Evolutionary conservation across 2,329 filamentous ascomycete species (phyloP).

Genomic region (Dryadomyces sulphureus): DNA sequence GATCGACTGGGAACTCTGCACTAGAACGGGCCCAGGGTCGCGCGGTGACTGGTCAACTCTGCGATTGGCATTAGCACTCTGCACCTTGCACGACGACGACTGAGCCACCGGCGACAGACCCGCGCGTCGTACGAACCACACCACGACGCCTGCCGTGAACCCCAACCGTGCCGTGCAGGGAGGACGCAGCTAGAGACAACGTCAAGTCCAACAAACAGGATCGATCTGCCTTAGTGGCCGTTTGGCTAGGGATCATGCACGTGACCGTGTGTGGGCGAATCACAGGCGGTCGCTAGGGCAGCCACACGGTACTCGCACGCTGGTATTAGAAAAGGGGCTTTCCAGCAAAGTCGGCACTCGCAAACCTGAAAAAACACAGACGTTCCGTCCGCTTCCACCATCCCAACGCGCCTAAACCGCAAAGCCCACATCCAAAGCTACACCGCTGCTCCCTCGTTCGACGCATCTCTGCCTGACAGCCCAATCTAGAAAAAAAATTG

Average conservation of each 20-base stretch:
- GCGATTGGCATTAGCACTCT: no score
- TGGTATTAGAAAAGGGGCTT: background rate
- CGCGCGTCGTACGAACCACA: no score
- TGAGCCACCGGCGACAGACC: no score
- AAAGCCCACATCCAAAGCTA: background rate
- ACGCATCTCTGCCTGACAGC: slow-evolving; percentile 1
- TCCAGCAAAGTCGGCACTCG: background rate
- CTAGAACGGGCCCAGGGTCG: no score
- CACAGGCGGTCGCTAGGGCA: background rate
- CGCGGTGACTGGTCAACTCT: no score
- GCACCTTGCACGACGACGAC: no score
- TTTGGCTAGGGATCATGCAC: background rate
- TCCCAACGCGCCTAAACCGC: background rate
- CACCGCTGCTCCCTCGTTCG: background rate
- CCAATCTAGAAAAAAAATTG: background rate
- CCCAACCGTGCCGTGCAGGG: no score
- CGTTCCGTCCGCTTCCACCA: background rate
- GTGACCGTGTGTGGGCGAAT: background rate
- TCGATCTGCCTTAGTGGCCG: background rate
- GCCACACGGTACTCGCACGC: no score
- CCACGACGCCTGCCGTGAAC: no score
- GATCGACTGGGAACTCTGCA: no score
- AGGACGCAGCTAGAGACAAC: no score
- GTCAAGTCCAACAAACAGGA: background rate
- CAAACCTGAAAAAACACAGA: background rate